Base-by-base conservation (phyloP, 1,139 yeast genomes). In the Candida mesenterica region DNA sequence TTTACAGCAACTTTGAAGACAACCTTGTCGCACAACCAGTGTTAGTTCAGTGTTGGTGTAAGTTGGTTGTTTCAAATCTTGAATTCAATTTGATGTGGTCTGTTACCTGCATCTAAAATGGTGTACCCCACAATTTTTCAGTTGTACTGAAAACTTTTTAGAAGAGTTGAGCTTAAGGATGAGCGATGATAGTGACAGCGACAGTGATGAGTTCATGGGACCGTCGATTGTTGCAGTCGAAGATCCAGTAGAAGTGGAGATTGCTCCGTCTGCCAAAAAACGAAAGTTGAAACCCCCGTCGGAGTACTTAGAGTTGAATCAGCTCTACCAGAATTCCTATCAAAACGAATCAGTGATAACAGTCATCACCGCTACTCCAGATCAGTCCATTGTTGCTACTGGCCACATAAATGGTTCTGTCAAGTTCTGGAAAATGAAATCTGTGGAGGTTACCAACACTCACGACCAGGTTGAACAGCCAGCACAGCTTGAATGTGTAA, bases 351-450 rank as follows among this genome's bases (percentile, higher is more conserved):
- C 44, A 5, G 24, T 25, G 19, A 18, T 45, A 18, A 41, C 46
- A 3, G 37, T 36, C 8, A 19, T 47, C 24, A 31, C 43, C 9
- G 33, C 36, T 12, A 37, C 43, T 3, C 39, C 34, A n/a, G 39
- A 41, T 19, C 43, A 43, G 17, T 10, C 34, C 16, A 45, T 61
- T 27, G 38, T 69, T 2, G 52, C 63, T 8, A 54, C 68, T 0
- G 67, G 70, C 2, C 60, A 68, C n/a, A 41, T 32, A 17, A 72
- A 68, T 36, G 77, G 77, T 1, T 40, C 48, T 15, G 49, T 72
- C 31, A 69, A 66, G 44, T 65, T 71, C 45, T 71, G 76, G 76
- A 53, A 48, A 30, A 14, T 7, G 18, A 22, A 15, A 5, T 7
- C 15, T 14, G 9, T 17, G 7, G 28, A 25, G 5, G 14, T 25